Conservation (phyloP, 73 alveolate genomes). For the Symbiodinium natans region DNA sequence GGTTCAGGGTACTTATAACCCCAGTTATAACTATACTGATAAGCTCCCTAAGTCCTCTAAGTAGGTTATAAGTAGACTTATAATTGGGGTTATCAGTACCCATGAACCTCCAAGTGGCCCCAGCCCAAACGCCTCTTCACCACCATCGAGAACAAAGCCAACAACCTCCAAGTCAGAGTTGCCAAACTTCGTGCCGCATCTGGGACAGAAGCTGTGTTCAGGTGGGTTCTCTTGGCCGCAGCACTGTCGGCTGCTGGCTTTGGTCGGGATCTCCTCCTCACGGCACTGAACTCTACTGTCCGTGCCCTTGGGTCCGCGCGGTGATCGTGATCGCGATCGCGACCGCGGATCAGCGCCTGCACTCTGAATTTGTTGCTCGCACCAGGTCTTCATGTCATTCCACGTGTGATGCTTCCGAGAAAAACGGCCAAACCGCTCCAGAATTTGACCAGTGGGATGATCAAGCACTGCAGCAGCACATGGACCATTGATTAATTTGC, state of each 20-base stretch:
- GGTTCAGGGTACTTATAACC: no score
- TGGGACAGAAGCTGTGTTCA: background rate
- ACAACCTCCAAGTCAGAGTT: background rate
- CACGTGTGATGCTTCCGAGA: background rate
- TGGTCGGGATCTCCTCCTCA: background rate
- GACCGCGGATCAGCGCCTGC: background rate
- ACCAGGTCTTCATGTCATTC: no score
- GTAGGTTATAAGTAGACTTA: no score
- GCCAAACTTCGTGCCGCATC: background rate
- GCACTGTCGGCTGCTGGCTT: background rate
- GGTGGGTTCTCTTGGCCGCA: background rate
- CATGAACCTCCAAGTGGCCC: no score
- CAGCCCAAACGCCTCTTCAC: no score
- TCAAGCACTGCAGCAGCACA: background rate
- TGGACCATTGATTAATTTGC: background rate
- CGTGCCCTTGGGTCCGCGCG: background rate
- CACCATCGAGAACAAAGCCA: background rate
- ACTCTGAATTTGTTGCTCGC: background rate
- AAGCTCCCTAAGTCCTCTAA: no score
- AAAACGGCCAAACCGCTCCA: background rate
- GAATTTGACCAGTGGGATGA: background rate
- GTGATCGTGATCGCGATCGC: background rate
- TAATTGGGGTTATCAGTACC: no score
- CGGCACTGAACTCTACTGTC: background rate
- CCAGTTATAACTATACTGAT: no score